Evolutionary conservation across 805 yeast genomes (phyloP).

Genomic region (Suhomyces emberorum): DNA sequence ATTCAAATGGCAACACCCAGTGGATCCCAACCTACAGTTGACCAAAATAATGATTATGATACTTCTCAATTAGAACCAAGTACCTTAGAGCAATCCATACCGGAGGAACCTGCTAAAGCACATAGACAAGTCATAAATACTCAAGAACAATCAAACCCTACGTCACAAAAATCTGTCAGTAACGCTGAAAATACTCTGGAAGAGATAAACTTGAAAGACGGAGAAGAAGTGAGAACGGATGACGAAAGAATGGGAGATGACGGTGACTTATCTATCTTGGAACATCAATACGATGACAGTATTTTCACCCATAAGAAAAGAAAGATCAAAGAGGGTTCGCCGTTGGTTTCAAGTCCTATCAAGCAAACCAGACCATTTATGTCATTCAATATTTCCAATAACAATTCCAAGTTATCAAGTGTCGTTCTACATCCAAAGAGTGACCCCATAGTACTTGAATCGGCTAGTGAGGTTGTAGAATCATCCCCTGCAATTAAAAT

Average conservation of each 20-base stretch:
- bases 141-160: conserved; percentile 16
- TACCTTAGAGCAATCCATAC: neutral
- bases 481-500: conserved; percentile 16
- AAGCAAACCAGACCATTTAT: neutral
- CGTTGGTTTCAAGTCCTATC: conserved; percentile 2
- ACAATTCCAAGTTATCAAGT: conserved; percentile 1
- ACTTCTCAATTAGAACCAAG: neutral
- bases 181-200: neutral
- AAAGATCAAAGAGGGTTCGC: conserved; percentile 3
- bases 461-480: conserved; percentile 18
- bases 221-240: conserved; percentile 13
- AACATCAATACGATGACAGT: conserved; percentile 22
- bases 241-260: neutral
- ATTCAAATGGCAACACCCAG: neutral
- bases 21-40: neutral
- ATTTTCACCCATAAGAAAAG: conserved; percentile 20
- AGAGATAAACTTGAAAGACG: conserved; percentile 1
- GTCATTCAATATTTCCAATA: conserved; percentile 2
- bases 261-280: conserved; percentile 13
- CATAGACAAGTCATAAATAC: conserved; percentile 35
- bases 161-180: neutral
- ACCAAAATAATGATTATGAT: neutral
- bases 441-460: conserved; percentile 8
- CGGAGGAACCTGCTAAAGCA: conserved; percentile 7
- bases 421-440: conserved; percentile 3